Evolutionary conservation across 129 eudicot species (phyloP).

Genomic region (Lactuca saligna): DNA sequence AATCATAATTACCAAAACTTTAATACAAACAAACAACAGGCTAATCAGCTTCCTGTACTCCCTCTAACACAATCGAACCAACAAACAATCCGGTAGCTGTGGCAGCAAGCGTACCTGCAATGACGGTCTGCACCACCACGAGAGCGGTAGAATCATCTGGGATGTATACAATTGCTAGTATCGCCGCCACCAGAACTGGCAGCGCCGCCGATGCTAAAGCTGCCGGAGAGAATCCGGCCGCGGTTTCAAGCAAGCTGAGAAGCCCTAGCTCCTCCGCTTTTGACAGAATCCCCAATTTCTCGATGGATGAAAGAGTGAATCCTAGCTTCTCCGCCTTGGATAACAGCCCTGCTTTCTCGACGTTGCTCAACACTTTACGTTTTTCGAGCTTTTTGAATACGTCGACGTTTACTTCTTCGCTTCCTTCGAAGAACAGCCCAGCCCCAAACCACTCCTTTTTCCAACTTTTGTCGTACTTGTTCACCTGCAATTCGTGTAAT

Average conservation of each 20-base stretch:
- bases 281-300: conserved; percentile 79
- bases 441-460: conserved; percentile 94
- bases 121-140: conserved; percentile 53
- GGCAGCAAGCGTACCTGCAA: conserved; percentile 63
- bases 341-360: conserved; percentile 81
- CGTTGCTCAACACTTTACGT: conserved; percentile 76
- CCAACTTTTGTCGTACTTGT: conserved; percentile 76
- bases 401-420: conserved; percentile 78
- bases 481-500: conserved; percentile 49
- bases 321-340: conserved; percentile 91
- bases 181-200: conserved; percentile 65
- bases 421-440: conserved; percentile 79
- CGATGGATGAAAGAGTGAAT: conserved; percentile 77
- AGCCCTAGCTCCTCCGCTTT: conserved; percentile 92
- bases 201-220: conserved; percentile 75
- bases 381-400: conserved; percentile 88
- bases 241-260: conserved; percentile 70
- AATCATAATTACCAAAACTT: conserved; percentile 18
- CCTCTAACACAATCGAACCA: conserved; percentile 81
- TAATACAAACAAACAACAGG: conserved; percentile 9
- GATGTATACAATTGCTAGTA: conserved; percentile 52
- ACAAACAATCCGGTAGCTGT: conserved; percentile 69
- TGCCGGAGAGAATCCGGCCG: conserved; percentile 59
- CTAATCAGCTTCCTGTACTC: conserved; percentile 85
- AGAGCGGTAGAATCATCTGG: conserved; percentile 78